These are phyloP conservation scores for Phaeosphaeria sp. DNA, from an alignment of 2,329 filamentous ascomycete genomes.

Conservation along the genomic window DNA sequence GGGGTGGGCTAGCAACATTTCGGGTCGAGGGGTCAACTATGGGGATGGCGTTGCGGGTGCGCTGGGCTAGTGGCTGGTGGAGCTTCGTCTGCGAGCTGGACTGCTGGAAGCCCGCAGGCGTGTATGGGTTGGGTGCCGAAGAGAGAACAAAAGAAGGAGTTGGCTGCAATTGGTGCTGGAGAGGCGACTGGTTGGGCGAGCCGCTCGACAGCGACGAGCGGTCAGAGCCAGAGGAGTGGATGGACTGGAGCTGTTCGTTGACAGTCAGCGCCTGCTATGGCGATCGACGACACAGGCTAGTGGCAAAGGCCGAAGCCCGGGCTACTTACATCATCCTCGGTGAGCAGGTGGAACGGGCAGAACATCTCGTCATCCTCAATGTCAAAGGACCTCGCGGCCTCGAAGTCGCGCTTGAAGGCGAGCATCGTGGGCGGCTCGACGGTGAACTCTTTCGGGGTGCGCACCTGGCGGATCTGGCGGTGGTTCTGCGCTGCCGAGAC, in stretches of 20 bases:
- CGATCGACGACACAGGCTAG: slow-evolving; percentile 30
- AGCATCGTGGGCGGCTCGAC: slow-evolving; percentile 77
- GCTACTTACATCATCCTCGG: slow-evolving; percentile 82
- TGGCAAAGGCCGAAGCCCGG: slow-evolving; percentile 30
- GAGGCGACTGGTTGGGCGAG: slow-evolving; percentile 88
- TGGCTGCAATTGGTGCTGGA: slow-evolving; percentile 79
- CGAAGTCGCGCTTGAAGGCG: slow-evolving; percentile 85
- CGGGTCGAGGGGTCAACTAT: slow-evolving; percentile 97
- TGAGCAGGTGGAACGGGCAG: slow-evolving; percentile 84
- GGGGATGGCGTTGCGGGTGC: slow-evolving; percentile 92
- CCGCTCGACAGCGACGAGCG: slow-evolving; percentile 94
- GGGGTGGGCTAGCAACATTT: slow-evolving; percentile 87
- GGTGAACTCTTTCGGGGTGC: slow-evolving; percentile 81
- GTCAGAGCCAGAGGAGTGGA: slow-evolving; percentile 88
- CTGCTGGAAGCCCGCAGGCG: slow-evolving; percentile 68
- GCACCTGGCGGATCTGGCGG: slow-evolving; percentile 84
- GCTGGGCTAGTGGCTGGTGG: slow-evolving; percentile 88
- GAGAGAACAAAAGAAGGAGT: slow-evolving; percentile 78
- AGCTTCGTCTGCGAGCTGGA: slow-evolving; percentile 73
- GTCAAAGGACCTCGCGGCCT: slow-evolving; percentile 91
- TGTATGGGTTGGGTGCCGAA: slow-evolving; percentile 60
- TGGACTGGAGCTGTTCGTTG: slow-evolving; percentile 77
- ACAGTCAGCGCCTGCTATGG: slow-evolving; percentile 40
- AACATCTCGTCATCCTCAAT: slow-evolving; percentile 96
- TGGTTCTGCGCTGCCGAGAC: slow-evolving; percentile 84